phyloP scores from a whole-genome alignment of 225 moss, liverwort and hornwort species.

The Pseudoscleropodium purum region DNA sequence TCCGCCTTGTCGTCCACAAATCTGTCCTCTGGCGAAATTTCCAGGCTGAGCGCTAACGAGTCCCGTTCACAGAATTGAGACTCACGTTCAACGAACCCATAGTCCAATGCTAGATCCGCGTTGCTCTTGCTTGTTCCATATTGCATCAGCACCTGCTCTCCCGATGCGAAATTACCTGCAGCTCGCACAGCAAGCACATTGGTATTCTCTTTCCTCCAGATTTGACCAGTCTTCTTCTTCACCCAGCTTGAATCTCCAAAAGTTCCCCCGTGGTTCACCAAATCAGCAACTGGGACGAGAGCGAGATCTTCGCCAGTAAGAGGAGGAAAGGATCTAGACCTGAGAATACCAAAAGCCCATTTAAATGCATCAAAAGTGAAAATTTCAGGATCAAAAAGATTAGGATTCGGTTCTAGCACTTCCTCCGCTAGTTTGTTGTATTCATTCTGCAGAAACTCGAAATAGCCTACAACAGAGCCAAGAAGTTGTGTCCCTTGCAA shows the following conservation, averaged over 20 bases:
- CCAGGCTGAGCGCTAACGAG: constrained; percentile 62
- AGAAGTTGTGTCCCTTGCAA: constrained; percentile 84
- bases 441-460: constrained; percentile 68
- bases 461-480: constrained; percentile 58
- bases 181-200: constrained; percentile 48
- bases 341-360: constrained; percentile 85
- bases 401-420: constrained; percentile 25
- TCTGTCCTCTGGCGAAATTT: constrained; percentile 72
- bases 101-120: constrained; percentile 80
- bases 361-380: constrained; percentile 65
- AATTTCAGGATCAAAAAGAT: constrained; percentile 36
- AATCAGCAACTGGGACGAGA: constrained; percentile 83
- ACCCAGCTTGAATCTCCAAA: constrained; percentile 50
- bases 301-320: constrained; percentile 78
- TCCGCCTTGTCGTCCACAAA: constrained; percentile 87
- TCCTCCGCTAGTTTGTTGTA: constrained; percentile 40
- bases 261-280: constrained; percentile 61
- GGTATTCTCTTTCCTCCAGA: constrained; percentile 31
- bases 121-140: constrained; percentile 80
- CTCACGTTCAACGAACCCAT: constrained; percentile 72
- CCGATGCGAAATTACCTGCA: constrained; percentile 24
- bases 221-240: constrained; percentile 28
- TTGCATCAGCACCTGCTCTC: constrained; percentile 74
- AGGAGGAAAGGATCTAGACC: constrained; percentile 82
- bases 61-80: constrained; percentile 45